A percentile compares a stretch with the other conserved stretches of the same genome.
These are phyloP conservation scores for Debaryomyces sp. DNA, from an alignment of 1,139 yeast genomes.

Conservation along the genomic window DNA sequence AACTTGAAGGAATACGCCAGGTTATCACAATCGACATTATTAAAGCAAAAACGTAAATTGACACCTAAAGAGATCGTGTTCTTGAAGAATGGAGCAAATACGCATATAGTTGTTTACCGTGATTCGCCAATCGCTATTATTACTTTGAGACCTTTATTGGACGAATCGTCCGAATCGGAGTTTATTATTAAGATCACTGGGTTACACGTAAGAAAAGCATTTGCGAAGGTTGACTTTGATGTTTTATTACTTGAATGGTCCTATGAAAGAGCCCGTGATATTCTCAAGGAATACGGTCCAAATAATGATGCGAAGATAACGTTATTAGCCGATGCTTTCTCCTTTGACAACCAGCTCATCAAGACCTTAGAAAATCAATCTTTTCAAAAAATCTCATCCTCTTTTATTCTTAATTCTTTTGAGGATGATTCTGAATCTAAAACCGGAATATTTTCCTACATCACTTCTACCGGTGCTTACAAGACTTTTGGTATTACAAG, in stretches of 20 bases:
- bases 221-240: conserved; percentile 61
- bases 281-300: conserved; percentile 34
- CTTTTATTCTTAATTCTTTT: conserved; percentile 35
- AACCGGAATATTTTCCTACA: conserved; percentile 3
- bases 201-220: conserved; percentile 66
- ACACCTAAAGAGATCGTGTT: conserved; percentile 29
- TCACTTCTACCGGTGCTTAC: conserved; percentile 8
- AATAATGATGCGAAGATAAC: conserved; percentile 35
- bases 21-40: conserved; percentile 22
- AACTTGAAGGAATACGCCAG: conserved; percentile 52
- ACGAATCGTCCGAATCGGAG: conserved; percentile 35
- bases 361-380: conserved; percentile 30
- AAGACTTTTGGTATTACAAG: conserved; percentile 45
- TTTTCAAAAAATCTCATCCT: conserved; percentile 25
- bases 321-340: conserved; percentile 46
- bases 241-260: conserved; percentile 66
- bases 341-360: conserved; percentile 50
- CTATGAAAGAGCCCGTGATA: conserved; percentile 46
- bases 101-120: conserved; percentile 61
- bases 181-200: conserved; percentile 56
- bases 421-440: conserved; percentile 1
- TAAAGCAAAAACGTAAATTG: conserved; percentile 23
- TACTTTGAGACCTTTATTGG: conserved; percentile 42
- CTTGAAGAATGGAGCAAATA: conserved; percentile 42
- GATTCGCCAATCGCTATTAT: conserved; percentile 68